Conservation (phyloP, 1,284 basidiomycete species). For the Tausonia pullulans region DNA sequence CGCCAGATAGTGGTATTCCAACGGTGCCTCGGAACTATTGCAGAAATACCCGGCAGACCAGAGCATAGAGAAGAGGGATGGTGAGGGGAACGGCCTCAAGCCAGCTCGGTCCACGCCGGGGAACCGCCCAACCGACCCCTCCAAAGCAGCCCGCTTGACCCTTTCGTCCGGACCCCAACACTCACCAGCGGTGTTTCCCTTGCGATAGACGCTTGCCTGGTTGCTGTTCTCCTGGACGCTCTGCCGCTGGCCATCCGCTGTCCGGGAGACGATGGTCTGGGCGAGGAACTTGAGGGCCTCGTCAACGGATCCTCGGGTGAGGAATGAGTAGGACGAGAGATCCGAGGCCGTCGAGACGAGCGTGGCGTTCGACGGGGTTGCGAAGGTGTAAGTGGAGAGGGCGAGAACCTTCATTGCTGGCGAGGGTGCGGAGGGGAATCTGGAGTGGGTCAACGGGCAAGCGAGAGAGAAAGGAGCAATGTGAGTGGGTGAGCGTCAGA, state of each 20-base stretch:
- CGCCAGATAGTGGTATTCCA: too few relatives aligned
- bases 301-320: slow-evolving; percentile 70
- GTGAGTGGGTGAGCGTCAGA: too few relatives aligned
- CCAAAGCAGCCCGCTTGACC: too few relatives aligned
- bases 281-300: slow-evolving; percentile 88
- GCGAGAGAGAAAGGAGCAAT: too few relatives aligned
- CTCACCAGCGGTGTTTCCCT: slow-evolving; percentile 9
- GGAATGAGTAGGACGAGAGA: slow-evolving; percentile 86
- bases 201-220: slow-evolving; percentile 20
- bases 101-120: slow-evolving; percentile 24
- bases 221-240: slow-evolving; percentile 49
- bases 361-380: slow-evolving; percentile 33
- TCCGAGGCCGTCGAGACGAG: slow-evolving; percentile 67
- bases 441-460: neutral
- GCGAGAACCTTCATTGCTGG: slow-evolving; percentile 41
- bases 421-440: slow-evolving; percentile 4
- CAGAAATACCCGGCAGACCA: too few relatives aligned
- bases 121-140: slow-evolving; percentile 21
- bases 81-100: slow-evolving; percentile 37
- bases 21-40: too few relatives aligned
- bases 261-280: slow-evolving; percentile 77
- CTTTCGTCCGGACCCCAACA: neutral
- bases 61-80: too few relatives aligned
- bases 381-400: slow-evolving; percentile 39
- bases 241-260: slow-evolving; percentile 65